phyloP scores from a whole-genome alignment of 148 eudicot species.

The Polygonum aviculare region DNA sequence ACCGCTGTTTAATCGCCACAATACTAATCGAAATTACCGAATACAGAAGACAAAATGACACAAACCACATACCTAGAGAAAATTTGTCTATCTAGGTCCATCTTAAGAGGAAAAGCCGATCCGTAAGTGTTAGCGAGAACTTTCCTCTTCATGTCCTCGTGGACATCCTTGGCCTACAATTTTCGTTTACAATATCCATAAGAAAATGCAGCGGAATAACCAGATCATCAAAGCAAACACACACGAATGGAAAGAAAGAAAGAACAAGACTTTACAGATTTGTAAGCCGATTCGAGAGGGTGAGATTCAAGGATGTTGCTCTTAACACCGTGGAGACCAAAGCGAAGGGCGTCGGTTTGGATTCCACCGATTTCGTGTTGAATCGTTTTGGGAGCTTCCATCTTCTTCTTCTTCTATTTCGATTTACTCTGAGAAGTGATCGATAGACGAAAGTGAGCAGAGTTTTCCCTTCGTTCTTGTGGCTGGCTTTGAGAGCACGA shows the following conservation, averaged over 20 bases:
- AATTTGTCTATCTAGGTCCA: conserved; percentile 81
- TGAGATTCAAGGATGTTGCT: conserved; percentile 72
- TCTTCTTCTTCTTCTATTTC: conserved; percentile 2
- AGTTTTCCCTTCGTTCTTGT: not conserved
- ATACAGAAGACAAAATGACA: not conserved
- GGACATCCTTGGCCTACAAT: conserved; percentile 19
- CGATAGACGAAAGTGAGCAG: not conserved
- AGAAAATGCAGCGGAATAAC: not conserved
- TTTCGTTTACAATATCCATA: not conserved
- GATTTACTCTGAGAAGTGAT: conserved; percentile 16
- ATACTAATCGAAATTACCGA: conserved; percentile 26
- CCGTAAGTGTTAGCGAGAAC: conserved; percentile 59
- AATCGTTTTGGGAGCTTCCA: conserved; percentile 47
- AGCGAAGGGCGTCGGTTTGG: conserved; percentile 60
- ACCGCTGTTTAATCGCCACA: not conserved
- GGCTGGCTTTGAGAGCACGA: not conserved
- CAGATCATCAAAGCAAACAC: not conserved
- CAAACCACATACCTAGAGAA: conserved; percentile 44
- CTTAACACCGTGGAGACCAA: conserved; percentile 75
- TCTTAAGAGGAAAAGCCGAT: conserved; percentile 71
- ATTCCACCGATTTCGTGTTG: conserved; percentile 62
- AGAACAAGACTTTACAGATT: conserved; percentile 31
- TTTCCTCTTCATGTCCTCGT: conserved; percentile 50
- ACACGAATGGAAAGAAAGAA: not conserved
- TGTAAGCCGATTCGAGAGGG: conserved; percentile 61